Conservation (phyloP, 805 yeast genomes). For the Yarrowia sp. region DNA sequence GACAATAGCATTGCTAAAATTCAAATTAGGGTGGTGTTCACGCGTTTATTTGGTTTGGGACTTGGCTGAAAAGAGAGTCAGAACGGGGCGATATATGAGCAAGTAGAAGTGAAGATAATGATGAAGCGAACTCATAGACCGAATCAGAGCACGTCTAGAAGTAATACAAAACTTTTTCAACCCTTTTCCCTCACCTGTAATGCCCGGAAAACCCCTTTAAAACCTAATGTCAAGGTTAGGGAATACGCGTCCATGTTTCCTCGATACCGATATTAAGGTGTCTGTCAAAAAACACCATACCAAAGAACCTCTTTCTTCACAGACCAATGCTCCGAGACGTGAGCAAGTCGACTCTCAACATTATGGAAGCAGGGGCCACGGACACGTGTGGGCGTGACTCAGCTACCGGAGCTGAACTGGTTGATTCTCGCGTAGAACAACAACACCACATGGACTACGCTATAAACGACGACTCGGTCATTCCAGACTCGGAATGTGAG, state of each 20-base stretch:
- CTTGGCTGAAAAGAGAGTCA: not conserved
- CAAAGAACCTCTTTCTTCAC: not conserved
- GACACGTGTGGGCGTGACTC: slow-evolving; percentile 11
- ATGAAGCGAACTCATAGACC: too few relatives aligned
- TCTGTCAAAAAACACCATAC: slow-evolving; percentile 1
- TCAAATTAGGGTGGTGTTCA: not conserved
- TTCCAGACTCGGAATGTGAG: slow-evolving; percentile 89
- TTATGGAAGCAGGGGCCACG: slow-evolving; percentile 16
- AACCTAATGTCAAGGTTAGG: slow-evolving; percentile 2
- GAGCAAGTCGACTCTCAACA: slow-evolving; percentile 37
- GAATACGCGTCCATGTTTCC: slow-evolving; percentile 7
- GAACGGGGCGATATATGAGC: not conserved
- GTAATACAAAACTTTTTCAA: too few relatives aligned
- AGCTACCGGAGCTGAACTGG: not conserved
- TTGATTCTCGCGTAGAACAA: not conserved
- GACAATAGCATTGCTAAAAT: slow-evolving; percentile 17
- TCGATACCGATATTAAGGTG: slow-evolving; percentile 2
- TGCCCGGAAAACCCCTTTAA: not conserved
- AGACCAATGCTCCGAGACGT: slow-evolving; percentile 32
- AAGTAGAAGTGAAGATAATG: not conserved
- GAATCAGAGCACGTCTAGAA: too few relatives aligned
- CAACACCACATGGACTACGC: not conserved
- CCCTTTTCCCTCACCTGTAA: not conserved
- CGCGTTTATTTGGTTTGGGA: slow-evolving; percentile 27
- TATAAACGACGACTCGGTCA: slow-evolving; percentile 71